Conservation (phyloP, 306 rosid genomes). For the Vicia faba region DNA sequence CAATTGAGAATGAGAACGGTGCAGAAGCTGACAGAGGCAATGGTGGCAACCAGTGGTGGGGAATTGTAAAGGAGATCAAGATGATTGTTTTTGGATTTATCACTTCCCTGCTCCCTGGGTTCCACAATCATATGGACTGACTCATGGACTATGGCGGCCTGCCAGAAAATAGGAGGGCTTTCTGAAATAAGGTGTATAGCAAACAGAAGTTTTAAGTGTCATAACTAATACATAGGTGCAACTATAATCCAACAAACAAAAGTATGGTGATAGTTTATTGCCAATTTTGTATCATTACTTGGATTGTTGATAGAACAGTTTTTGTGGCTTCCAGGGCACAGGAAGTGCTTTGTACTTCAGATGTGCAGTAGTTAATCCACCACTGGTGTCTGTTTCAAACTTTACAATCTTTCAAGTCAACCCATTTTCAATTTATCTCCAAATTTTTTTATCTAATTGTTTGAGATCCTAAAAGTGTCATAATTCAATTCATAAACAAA, state of each 20-base stretch:
- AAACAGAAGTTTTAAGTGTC: conserved; percentile 36
- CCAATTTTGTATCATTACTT: conserved; percentile 44
- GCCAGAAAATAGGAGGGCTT: conserved; percentile 20
- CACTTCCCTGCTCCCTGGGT: conserved; percentile 92
- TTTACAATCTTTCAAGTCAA: background rate
- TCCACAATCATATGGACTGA: conserved; percentile 82
- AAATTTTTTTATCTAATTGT: background rate
- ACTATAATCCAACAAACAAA: conserved; percentile 17
- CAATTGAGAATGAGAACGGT: conserved; percentile 59
- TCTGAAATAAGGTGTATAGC: conserved; percentile 40
- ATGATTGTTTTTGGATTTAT: conserved; percentile 97
- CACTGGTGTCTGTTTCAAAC: background rate
- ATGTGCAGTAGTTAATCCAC: conserved; percentile 2
- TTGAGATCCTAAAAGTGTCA: background rate
- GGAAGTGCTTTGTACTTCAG: conserved; percentile 8
- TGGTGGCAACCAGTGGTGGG: conserved; percentile 91
- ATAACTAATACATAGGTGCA: conserved; percentile 42
- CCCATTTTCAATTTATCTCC: background rate
- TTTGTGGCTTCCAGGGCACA: conserved; percentile 27
- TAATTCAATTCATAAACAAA: background rate
- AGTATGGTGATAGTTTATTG: conserved; percentile 39
- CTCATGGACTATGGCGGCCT: background rate
- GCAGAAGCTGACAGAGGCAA: conserved; percentile 60
- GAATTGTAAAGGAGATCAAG: conserved; percentile 84
- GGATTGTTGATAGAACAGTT: conserved; percentile 41